Evolutionary conservation across 805 yeast species (phyloP).

Genomic region (Diddensiella caesifluorescens): DNA sequence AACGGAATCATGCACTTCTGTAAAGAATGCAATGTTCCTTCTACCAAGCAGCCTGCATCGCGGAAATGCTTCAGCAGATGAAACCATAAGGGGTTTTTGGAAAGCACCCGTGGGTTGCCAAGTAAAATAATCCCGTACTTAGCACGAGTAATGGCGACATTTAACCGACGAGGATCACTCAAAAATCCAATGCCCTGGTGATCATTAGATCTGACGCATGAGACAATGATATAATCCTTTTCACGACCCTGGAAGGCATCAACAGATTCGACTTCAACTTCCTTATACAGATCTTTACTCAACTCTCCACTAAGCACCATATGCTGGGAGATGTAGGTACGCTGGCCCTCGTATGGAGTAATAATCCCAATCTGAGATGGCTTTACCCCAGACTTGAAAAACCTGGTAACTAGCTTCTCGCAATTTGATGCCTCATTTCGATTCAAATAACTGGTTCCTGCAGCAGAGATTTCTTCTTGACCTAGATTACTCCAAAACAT

Average conservation of each 20-base stretch:
- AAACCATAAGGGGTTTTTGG: slow-evolving; percentile 71
- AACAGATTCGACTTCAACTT: slow-evolving; percentile 88
- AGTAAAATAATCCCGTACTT: slow-evolving; percentile 72
- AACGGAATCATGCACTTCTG: slow-evolving; percentile 48
- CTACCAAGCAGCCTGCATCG: slow-evolving; percentile 82
- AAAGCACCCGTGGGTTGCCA: slow-evolving; percentile 78
- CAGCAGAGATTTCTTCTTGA: slow-evolving; percentile 76
- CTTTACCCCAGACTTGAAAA: slow-evolving; percentile 69
- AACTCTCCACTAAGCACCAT: slow-evolving; percentile 67
- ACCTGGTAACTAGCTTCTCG: slow-evolving; percentile 66
- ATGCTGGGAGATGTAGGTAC: slow-evolving; percentile 73
- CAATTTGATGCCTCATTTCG: slow-evolving; percentile 87
- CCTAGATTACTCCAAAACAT: slow-evolving; percentile 93
- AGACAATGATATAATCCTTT: slow-evolving; percentile 70
- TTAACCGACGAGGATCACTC: slow-evolving; percentile 77
- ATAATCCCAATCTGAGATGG: slow-evolving; percentile 86
- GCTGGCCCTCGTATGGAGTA: slow-evolving; percentile 93
- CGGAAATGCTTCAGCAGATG: slow-evolving; percentile 70
- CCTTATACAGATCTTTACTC: slow-evolving; percentile 57
- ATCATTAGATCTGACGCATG: slow-evolving; percentile 79
- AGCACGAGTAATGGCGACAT: slow-evolving; percentile 87
- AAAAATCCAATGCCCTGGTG: slow-evolving; percentile 74
- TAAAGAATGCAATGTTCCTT: slow-evolving; percentile 77
- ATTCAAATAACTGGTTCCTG: slow-evolving; percentile 78
- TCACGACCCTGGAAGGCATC: slow-evolving; percentile 94